Evolutionary conservation across 805 yeast species (phyloP), one percentile per base, ranked within the genome.

Genomic region (Tetrapisispora arboricola): DNA sequence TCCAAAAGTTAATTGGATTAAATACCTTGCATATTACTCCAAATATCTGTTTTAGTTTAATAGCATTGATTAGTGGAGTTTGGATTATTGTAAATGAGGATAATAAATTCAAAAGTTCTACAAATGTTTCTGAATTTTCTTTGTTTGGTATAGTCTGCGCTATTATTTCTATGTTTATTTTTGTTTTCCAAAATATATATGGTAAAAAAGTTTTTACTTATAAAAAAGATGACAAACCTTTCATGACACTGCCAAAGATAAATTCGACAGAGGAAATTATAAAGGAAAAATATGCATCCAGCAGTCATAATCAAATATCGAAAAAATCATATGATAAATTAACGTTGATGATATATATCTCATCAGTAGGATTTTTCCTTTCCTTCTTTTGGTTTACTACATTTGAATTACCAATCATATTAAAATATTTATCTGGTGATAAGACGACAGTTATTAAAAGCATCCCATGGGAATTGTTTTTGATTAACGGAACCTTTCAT

Each of bases 131-230:
- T 15, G 48, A 41, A 8, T 47, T 40, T 35, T 53, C 57, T 4
- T 42, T 54, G 2, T 19, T 55, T 67, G 95, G 96, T 6, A 61
- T 84, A n/a, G 24, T 72, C 2, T 80, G 72, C 53, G 90, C 95
- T 11, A 62, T 80, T 9, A 44, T 76, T 24, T 76, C 92, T 4
- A 73, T 88, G 37, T 57, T 82, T 7, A 75, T 85, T 16, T 86
- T 87, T 65, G 94, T 90, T 5, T 74, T 78, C 2, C 95, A 86
- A 55, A 86, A 86, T 56, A 83, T 87, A 34, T 86, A 84, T 60
- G 87, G 92, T 29, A 87, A 87, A 62, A 80, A 77, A 47, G 77
- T 87, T 30, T 73, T 86, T 46, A 84, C 88, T 28, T 61, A 53
- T 49, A 63, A 60, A 40, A 34, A 34, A 15, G 28, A 15, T 16